Evolutionary conservation across 2,329 filamentous ascomycete genomes (phyloP), one percentile per base, ranked within the genome.

Genomic region (Arthrobotrys entomopaga): DNA sequence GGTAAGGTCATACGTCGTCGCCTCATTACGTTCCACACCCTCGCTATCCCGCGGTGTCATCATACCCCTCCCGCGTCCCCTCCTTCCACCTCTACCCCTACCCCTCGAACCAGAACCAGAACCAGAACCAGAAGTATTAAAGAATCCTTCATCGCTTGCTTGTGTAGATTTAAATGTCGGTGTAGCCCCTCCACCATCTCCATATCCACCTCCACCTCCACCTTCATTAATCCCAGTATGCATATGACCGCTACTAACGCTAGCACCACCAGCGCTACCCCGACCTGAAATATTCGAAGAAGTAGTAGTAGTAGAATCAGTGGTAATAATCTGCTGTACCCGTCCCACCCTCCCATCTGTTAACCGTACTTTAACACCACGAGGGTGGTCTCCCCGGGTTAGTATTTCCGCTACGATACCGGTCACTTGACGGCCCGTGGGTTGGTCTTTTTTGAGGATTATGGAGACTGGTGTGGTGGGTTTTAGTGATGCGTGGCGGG

Each of bases 331-430:
- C 50, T 84, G 83, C 81, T 93, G 91, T 26, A 94, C 91, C 15
- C 91, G 83, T 1, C 91, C 91, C 1, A 94, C 87, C 24, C 89
- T 85, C 0, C 91, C 91, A 80, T 91, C 90, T 0, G 83, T 82
- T 4, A 94, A 83, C 1, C 91, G 87, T 22, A 93, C 90, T 81
- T 93, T 94, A 82, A 93, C 91, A 40, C 91, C 91, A 8, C 90
- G 85, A 1, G 90, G 90, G 78, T 94, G 91, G 77, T 93, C 87
- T 24, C 90, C 90, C 0, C 86, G 84, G 1, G 91, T 93, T 54
- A 94, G 83, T 0, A 93, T 81, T 52, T 92, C 87, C 60, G 85
- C 84, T 0, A 94, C 87, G 3, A 84, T 81, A 22, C 91, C 91
- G 50, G 84, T 83, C 0, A 92, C 90, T 78, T 91, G 88, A 52